Conservation (phyloP, 1,284 basidiomycete genomes). For the Testicularia cyperi region DNA sequence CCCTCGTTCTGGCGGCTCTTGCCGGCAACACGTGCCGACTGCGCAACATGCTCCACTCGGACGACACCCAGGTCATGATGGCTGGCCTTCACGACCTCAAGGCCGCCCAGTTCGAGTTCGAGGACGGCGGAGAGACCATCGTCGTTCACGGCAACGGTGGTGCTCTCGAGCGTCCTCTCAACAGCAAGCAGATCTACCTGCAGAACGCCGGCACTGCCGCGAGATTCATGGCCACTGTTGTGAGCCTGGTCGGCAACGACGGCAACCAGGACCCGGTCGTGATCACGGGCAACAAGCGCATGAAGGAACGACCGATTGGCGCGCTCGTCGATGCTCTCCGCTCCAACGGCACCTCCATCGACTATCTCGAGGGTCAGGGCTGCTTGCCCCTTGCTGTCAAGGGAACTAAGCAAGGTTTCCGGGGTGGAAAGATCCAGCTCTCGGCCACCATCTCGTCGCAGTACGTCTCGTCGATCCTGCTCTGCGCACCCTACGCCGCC, state of each 20-base stretch:
- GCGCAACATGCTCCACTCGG: constrained; percentile 88
- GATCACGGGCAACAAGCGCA: constrained; percentile 95
- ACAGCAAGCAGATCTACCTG: constrained; percentile 85
- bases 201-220: constrained; percentile 97
- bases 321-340: constrained; percentile 90
- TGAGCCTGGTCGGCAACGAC: constrained; percentile 67
- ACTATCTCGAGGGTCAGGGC: constrained; percentile 76
- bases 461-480: constrained; percentile 94
- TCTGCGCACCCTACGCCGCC: constrained; percentile 89
- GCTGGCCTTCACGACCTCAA: constrained; percentile 72
- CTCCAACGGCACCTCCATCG: constrained; percentile 77
- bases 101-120: constrained; percentile 87
- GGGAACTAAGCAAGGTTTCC: constrained; percentile 68
- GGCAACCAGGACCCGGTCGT: constrained; percentile 58
- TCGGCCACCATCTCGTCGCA: constrained; percentile 94
- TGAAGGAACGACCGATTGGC: constrained; percentile 94
- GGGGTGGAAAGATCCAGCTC: constrained; percentile 80
- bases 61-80: constrained; percentile 99
- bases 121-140: constrained; percentile 88
- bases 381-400: constrained; percentile 84
- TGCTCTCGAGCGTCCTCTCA: constrained; percentile 63
- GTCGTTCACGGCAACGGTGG: constrained; percentile 87
- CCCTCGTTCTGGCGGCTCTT: constrained; percentile 88
- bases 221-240: constrained; percentile 94
- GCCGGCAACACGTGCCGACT: constrained; percentile 83